These are phyloP conservation scores for Casuarina cunninghamiana DNA, from an alignment of 306 rosid species.

Conservation along the genomic window DNA sequence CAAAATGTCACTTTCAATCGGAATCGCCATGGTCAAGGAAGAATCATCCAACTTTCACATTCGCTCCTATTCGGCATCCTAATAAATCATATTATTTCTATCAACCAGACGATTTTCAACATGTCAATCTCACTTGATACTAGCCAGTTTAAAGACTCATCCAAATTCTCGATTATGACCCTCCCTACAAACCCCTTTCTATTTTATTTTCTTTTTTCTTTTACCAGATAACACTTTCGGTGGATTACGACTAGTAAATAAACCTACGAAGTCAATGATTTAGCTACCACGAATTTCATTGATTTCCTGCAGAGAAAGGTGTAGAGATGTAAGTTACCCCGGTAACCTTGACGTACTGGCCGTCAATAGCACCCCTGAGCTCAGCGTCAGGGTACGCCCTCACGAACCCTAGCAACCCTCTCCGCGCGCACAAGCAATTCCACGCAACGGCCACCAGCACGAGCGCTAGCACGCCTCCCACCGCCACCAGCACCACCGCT, in stretches of 20 bases:
- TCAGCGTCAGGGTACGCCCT: slow-evolving; percentile 83
- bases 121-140: too few relatives aligned
- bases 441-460: slow-evolving; percentile 48
- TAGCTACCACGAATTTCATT: neutral
- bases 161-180: neutral
- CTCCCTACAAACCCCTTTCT: neutral
- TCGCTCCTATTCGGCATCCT: neutral
- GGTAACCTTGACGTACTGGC: slow-evolving; percentile 96
- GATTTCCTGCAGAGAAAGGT: neutral
- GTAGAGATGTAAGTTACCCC: slow-evolving; percentile 63
- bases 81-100: too few relatives aligned
- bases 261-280: neutral
- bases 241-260: too few relatives aligned
- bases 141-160: too few relatives aligned
- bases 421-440: slow-evolving; percentile 70
- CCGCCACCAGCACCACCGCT: slow-evolving; percentile 59
- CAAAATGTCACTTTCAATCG: neutral
- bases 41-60: neutral
- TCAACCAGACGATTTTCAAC: too few relatives aligned
- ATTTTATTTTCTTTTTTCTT: neutral
- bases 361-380: slow-evolving; percentile 91
- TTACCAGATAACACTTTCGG: neutral
- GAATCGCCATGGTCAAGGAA: neutral
- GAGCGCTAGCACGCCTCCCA: slow-evolving; percentile 54
- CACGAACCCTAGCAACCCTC: slow-evolving; percentile 75